phyloP scores from a whole-genome alignment of 495 filamentous ascomycete species.

The Cenococcum geophilum region DNA sequence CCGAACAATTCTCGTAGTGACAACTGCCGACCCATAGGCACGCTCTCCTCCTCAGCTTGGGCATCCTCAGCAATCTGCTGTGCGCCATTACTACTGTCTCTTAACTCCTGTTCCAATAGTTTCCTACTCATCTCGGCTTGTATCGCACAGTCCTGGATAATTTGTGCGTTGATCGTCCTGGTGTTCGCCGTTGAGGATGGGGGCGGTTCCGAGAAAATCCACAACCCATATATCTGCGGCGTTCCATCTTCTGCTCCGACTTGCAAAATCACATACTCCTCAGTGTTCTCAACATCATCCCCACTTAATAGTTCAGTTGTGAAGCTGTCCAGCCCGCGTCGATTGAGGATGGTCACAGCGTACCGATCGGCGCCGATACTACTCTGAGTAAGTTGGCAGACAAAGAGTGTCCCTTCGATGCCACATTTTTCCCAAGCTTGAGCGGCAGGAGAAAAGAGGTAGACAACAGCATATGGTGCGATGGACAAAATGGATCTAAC shows the following conservation, averaged over 20 bases:
- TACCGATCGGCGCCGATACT: slow-evolving; percentile 47
- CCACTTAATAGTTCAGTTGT: slow-evolving; percentile 45
- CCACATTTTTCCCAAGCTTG: slow-evolving; percentile 69
- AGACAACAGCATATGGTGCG: slow-evolving; percentile 73
- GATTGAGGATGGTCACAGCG: slow-evolving; percentile 55
- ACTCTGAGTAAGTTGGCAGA: slow-evolving; percentile 52
- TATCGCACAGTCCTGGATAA: slow-evolving; percentile 51
- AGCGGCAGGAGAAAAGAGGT: slow-evolving; percentile 58
- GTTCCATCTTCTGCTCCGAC: slow-evolving; percentile 24
- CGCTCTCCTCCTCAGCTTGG: slow-evolving; percentile 39
- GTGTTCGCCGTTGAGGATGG: slow-evolving; percentile 50
- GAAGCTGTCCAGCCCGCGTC: slow-evolving; percentile 57
- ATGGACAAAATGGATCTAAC: slow-evolving; percentile 64
- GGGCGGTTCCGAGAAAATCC: slow-evolving; percentile 57
- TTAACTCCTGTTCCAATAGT: slow-evolving; percentile 36
- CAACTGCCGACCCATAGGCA: slow-evolving; percentile 50
- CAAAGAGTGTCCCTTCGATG: slow-evolving; percentile 75
- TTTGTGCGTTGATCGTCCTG: slow-evolving; percentile 45
- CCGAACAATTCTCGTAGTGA: slow-evolving; percentile 52
- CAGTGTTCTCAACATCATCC: slow-evolving; percentile 54
- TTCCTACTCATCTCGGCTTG: slow-evolving; percentile 46
- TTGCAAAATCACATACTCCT: slow-evolving; percentile 57
- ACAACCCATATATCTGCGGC: slow-evolving; percentile 52
- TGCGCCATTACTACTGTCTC: slow-evolving; percentile 7
- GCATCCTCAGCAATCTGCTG: slow-evolving; percentile 36